Conservation (phyloP, 352 stramenopile species). For the Phytopythium kandeliae region DNA sequence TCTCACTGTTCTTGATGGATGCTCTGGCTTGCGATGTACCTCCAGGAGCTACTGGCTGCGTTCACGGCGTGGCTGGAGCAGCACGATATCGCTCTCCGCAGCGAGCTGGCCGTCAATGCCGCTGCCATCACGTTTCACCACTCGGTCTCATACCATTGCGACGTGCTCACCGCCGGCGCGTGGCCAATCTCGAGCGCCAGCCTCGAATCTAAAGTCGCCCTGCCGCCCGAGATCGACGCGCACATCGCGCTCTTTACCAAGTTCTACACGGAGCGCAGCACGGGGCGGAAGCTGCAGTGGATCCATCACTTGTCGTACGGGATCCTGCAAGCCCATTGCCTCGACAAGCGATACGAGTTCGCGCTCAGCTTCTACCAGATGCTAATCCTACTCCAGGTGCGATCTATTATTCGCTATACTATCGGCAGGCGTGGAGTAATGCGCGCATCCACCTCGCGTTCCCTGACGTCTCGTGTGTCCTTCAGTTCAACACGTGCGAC, state of each 20-base stretch:
- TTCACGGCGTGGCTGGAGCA: conserved; percentile 74
- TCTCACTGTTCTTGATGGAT: background rate
- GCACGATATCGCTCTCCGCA: conserved; percentile 42
- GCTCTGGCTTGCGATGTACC: background rate
- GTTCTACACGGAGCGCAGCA: conserved; percentile 76
- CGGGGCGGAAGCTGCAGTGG: conserved; percentile 72
- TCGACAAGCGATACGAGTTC: conserved; percentile 77
- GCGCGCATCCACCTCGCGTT: background rate
- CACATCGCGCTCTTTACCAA: conserved; percentile 75
- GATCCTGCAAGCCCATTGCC: conserved; percentile 58
- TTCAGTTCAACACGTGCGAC: conserved; percentile 61
- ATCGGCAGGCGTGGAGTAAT: too few species aligned
- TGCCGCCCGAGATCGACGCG: conserved; percentile 47
- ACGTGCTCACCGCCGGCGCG: conserved; percentile 76
- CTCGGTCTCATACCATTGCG: conserved; percentile 56
- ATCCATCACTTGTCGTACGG: conserved; percentile 75
- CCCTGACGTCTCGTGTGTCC: background rate
- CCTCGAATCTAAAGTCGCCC: conserved; percentile 42
- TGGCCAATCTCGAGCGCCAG: conserved; percentile 76
- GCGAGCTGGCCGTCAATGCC: conserved; percentile 24
- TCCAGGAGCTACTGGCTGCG: conserved; percentile 54
- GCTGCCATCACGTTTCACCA: conserved; percentile 55
- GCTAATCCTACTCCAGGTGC: conserved; percentile 66
- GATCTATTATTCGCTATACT: too few species aligned
- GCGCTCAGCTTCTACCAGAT: conserved; percentile 84